Conservation (phyloP, 1,284 basidiomycete genomes). For the Cryptococcus sp. region DNA sequence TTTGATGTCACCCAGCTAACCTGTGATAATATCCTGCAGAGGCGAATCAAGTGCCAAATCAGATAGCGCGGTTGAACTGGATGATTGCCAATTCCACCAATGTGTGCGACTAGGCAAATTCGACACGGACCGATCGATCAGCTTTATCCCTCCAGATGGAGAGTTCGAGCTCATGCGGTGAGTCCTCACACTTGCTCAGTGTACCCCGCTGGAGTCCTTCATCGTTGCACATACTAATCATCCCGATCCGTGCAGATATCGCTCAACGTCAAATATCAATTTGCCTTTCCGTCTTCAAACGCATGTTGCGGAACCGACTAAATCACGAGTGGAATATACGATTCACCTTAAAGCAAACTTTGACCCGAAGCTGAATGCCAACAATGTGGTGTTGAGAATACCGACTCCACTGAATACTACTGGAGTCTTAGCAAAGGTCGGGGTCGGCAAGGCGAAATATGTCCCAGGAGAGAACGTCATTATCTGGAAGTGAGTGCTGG, state of each 20-base stretch:
- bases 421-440: slow-evolving; percentile 84
- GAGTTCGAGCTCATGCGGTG: slow-evolving; percentile 98
- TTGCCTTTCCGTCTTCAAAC: slow-evolving; percentile 87
- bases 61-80: slow-evolving; percentile 85
- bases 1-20: background rate
- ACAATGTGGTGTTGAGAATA: slow-evolving; percentile 87
- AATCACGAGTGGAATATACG: slow-evolving; percentile 86
- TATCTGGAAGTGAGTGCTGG: slow-evolving; percentile 85
- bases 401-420: slow-evolving; percentile 95
- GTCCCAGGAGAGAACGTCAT: slow-evolving; percentile 92
- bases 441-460: slow-evolving; percentile 94
- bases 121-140: slow-evolving; percentile 88
- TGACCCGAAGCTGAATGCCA: slow-evolving; percentile 87
- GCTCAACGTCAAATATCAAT: slow-evolving; percentile 93
- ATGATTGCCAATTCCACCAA: slow-evolving; percentile 98
- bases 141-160: slow-evolving; percentile 96
- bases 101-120: slow-evolving; percentile 95
- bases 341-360: slow-evolving; percentile 88
- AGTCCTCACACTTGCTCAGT: slow-evolving; percentile 26
- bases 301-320: slow-evolving; percentile 89
- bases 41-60: slow-evolving; percentile 60
- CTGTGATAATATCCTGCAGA: slow-evolving; percentile 17
- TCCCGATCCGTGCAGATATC: slow-evolving; percentile 66
- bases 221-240: too few relatives aligned
- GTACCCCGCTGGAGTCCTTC: background rate